Base-by-base conservation (phyloP, 2,329 filamentous ascomycete species). In the Ciborinia camelliae region DNA sequence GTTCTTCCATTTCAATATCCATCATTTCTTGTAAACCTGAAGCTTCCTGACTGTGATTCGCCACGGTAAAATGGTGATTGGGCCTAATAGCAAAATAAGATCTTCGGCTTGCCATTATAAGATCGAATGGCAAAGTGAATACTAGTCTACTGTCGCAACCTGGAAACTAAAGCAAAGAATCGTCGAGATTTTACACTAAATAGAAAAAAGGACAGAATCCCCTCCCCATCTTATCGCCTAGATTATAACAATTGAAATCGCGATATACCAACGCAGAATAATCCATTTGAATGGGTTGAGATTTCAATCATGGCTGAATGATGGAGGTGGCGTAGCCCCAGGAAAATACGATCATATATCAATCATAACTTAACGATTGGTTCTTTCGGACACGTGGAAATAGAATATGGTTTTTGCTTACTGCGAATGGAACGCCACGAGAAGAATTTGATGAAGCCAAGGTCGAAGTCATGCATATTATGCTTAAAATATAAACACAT, bases 291-390 rank as follows among this genome's bases (percentile, higher is more conserved):
- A n/a, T n/a, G n/a, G n/a, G 30, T 37, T 14, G 51, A 53, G n/a
- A 30, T 57, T 57, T 10, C 28, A 43, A 30, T 18, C 9, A 57
- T 57, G 53, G 37, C 39, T 30, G 37, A 12, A 43, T 28, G 12
- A 43, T 57, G 53, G 53, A 57, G 37, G 53, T 43, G 53, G 37
- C 53, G 26, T 43, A 43, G 53, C 1, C 53, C 53, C 26, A 39
- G 10, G 28, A 57, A 15, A 57, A 8, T 12, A n/a, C n/a, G 37
- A 30, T 30, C 20, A 14, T 30, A n/a, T 43, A 43, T 30, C 23
- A 14, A 57, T 9, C 23, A 39, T 4, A 3, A 30, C 10, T 15
- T 14, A 14, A n/a, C 12, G n/a, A 57, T 43, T 30, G 23, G 37
- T 23, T n/a, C 3, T n/a, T 1, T 15, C 28, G 8, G 23, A 45